Conservation (phyloP, 2,329 filamentous ascomycete genomes). For the Xylariaceae sp. region DNA sequence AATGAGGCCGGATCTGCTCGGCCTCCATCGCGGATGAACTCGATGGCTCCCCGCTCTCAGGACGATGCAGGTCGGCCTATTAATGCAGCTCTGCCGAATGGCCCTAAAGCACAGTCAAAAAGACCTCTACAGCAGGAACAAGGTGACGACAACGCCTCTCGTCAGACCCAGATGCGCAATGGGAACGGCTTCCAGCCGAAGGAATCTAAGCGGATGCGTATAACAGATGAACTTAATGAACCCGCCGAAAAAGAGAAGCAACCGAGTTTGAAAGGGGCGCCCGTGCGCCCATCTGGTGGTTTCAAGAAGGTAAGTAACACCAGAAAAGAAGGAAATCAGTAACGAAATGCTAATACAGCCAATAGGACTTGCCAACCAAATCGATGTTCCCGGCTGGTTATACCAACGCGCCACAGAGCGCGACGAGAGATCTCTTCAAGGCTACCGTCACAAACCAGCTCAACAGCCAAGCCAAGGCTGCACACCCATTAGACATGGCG, state of each 20-base stretch:
- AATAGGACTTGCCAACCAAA: conserved; percentile 65
- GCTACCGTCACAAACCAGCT: conserved; percentile 70
- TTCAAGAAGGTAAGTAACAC: conserved; percentile 67
- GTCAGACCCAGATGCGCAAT: conserved; percentile 55
- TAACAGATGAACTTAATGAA: conserved; percentile 73
- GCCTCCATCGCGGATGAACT: conserved; percentile 64
- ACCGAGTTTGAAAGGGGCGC: conserved; percentile 77
- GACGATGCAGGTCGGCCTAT: conserved; percentile 68
- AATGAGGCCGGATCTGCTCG: conserved; percentile 46
- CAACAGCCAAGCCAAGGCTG: conserved; percentile 65
- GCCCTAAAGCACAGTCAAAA: conserved; percentile 76
- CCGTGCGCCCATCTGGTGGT: conserved; percentile 78
- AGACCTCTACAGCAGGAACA: conserved; percentile 71
- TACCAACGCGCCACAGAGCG: conserved; percentile 59
- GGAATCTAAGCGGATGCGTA: conserved; percentile 81
- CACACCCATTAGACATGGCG: conserved; percentile 81
- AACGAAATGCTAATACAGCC: conserved; percentile 42
- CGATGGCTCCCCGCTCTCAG: conserved; percentile 55
- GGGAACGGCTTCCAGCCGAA: conserved; percentile 69
- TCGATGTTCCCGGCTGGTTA: conserved; percentile 67
- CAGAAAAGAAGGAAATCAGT: not conserved
- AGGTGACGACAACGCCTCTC: conserved; percentile 59
- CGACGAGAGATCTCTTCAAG: conserved; percentile 67
- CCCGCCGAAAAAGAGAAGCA: conserved; percentile 65
- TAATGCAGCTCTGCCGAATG: conserved; percentile 64